Evolutionary conservation across 257 asterid genomes (phyloP).

Genomic region (Nicotiana sylvestris): DNA sequence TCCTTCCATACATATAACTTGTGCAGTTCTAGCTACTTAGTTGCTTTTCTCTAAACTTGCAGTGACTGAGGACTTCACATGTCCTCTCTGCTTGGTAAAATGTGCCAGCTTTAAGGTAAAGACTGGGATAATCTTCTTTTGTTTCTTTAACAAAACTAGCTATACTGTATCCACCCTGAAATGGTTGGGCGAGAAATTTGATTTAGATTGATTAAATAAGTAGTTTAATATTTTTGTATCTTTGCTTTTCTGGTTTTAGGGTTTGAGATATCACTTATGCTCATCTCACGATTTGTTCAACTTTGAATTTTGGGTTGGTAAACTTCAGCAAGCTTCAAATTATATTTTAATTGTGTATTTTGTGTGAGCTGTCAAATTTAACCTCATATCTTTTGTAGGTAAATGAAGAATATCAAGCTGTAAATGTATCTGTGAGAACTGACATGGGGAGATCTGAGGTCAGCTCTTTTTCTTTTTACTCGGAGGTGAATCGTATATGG

Average conservation of each 20-base stretch:
- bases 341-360: not conserved
- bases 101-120: slow-evolving; percentile 93
- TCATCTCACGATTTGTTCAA: slow-evolving; percentile 86
- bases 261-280: slow-evolving; percentile 78
- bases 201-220: not conserved
- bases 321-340: slow-evolving; percentile 20
- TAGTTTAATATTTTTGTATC: not conserved
- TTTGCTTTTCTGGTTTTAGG: slow-evolving; percentile 50
- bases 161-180: not conserved
- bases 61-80: slow-evolving; percentile 97
- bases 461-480: slow-evolving; percentile 19
- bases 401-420: slow-evolving; percentile 92
- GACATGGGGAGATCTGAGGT: slow-evolving; percentile 94
- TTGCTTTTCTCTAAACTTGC: slow-evolving; percentile 27
- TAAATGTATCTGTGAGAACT: slow-evolving; percentile 79
- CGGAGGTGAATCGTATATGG: slow-evolving; percentile 4
- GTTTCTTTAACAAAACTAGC: slow-evolving; percentile 6
- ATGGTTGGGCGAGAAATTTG: not conserved
- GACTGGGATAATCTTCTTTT: slow-evolving; percentile 15
- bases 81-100: slow-evolving; percentile 98
- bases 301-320: slow-evolving; percentile 97
- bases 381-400: slow-evolving; percentile 43
- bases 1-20: not conserved
- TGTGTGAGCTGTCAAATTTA: slow-evolving; percentile 14
- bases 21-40: slow-evolving; percentile 22